Percentiles rank a stretch among this genome's conserved stretches.
Evolutionary conservation across 2,329 filamentous ascomycete species (phyloP).

Genomic region (Plenodomus tracheiphilus): DNA sequence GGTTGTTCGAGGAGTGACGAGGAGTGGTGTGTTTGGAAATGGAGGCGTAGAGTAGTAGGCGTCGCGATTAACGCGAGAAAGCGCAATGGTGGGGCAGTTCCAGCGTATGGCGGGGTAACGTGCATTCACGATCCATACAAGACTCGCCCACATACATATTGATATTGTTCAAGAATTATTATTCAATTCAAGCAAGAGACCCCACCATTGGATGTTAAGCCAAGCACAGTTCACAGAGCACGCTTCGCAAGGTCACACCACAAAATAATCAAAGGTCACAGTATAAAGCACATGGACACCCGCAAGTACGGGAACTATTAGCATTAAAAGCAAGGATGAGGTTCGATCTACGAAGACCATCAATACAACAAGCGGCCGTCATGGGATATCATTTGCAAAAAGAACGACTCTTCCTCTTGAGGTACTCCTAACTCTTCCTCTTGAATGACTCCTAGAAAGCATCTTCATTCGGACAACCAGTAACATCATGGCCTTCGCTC

Average conservation of each 20-base stretch:
- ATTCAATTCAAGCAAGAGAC: no score
- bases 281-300: background rate
- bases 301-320: background rate
- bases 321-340: background rate
- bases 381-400: background rate
- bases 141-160: no score
- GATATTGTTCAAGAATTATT: no score
- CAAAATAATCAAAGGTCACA: no score
- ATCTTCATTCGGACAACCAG: constrained; percentile 91
- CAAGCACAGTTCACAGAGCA: no score
- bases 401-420: background rate
- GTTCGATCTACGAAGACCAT: background rate
- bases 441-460: constrained; percentile 51
- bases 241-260: no score
- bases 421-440: background rate
- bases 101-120: constrained; percentile 5
- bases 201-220: no score
- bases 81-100: constrained; percentile 6
- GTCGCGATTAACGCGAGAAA: constrained; percentile 16
- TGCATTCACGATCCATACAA: no score
- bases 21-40: constrained; percentile 2
- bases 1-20: background rate
- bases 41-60: constrained; percentile 7
- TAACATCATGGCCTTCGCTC: constrained; percentile 93
- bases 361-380: background rate